Percentiles rank a stretch among this genome's conserved stretches.
Conservation (phyloP, 2,329 filamentous ascomycete species). For the Reticulascus tulasneorum region DNA sequence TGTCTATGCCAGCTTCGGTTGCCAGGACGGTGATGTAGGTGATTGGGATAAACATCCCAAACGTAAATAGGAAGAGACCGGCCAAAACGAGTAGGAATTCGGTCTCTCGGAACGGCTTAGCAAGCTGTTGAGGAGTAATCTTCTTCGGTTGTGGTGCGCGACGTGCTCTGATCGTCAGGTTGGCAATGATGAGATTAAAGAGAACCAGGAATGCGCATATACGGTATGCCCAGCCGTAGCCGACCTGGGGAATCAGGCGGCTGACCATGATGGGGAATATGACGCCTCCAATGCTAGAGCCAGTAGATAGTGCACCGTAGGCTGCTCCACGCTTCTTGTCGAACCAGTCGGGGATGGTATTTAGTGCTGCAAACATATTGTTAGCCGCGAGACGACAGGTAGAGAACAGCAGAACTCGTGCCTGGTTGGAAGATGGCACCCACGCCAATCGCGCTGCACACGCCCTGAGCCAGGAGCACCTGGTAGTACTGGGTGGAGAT, state of each 20-base stretch:
- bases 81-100: slow-evolving; percentile 25
- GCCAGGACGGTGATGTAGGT: slow-evolving; percentile 30
- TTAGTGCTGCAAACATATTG: too few species aligned
- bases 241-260: slow-evolving; percentile 27
- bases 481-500: slow-evolving; percentile 40
- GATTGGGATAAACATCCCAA: slow-evolving; percentile 32
- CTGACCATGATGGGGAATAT: slow-evolving; percentile 37
- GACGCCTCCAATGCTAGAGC: slow-evolving; percentile 33
- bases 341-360: slow-evolving; percentile 29
- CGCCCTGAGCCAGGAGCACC: slow-evolving; percentile 33
- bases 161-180: slow-evolving; percentile 25
- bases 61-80: slow-evolving; percentile 31
- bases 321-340: slow-evolving; percentile 27
- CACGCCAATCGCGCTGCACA: slow-evolving; percentile 32
- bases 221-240: slow-evolving; percentile 37
- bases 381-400: too few species aligned
- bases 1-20: slow-evolving; percentile 21
- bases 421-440: slow-evolving; percentile 29
- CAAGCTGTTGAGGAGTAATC: slow-evolving; percentile 24
- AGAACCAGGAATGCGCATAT: slow-evolving; percentile 33
- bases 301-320: slow-evolving; percentile 30
- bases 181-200: slow-evolving; percentile 26
- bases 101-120: slow-evolving; percentile 25
- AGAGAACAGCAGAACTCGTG: slow-evolving; percentile 9
- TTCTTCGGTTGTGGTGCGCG: slow-evolving; percentile 20